These are phyloP conservation scores for Rutstroemia sydowiana DNA, from an alignment of 2,329 filamentous ascomycete species.

Conservation along the genomic window DNA sequence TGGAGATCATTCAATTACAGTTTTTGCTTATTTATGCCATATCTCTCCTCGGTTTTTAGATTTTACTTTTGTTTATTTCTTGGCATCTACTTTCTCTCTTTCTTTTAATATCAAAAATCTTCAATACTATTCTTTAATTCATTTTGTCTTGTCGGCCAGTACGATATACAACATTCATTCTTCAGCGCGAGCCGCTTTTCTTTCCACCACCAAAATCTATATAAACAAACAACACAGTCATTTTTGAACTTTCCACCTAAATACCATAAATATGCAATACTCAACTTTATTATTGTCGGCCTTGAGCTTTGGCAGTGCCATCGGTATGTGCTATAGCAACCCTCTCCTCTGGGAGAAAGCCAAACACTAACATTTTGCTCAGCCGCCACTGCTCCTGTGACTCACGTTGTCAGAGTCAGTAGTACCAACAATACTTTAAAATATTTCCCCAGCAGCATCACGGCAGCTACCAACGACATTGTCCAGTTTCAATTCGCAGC, in stretches of 20 bases:
- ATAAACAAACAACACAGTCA: slow-evolving; percentile 15
- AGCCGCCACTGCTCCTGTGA: slow-evolving; percentile 11
- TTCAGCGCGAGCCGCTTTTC: slow-evolving; percentile 26
- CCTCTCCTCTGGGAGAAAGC: neutral
- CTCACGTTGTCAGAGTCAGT: slow-evolving; percentile 59
- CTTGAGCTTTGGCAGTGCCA: slow-evolving; percentile 24
- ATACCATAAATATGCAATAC: slow-evolving; percentile 29
- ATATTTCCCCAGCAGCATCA: slow-evolving; percentile 61
- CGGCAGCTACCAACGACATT: slow-evolving; percentile 54
- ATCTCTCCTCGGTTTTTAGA: slow-evolving; percentile 8
- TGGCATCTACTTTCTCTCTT: slow-evolving; percentile 1
- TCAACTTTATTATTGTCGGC: slow-evolving; percentile 23
- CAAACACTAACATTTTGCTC: neutral
- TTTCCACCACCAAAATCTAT: slow-evolving; percentile 3
- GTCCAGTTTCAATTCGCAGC: slow-evolving; percentile 61
- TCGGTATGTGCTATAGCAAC: slow-evolving; percentile 21
- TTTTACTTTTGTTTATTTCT: neutral
- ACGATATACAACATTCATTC: slow-evolving; percentile 20
- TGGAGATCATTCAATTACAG: slow-evolving; percentile 18
- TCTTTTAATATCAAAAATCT: slow-evolving; percentile 5
- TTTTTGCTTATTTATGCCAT: slow-evolving; percentile 22
- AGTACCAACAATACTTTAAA: slow-evolving; percentile 38
- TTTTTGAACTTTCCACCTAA: slow-evolving; percentile 17
- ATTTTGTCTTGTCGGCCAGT: slow-evolving; percentile 27
- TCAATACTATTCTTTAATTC: slow-evolving; percentile 8